Evolutionary conservation across 495 filamentous ascomycete species (phyloP), one percentile per base, ranked within the genome.

Genomic region (Penicillium pancosmium): DNA sequence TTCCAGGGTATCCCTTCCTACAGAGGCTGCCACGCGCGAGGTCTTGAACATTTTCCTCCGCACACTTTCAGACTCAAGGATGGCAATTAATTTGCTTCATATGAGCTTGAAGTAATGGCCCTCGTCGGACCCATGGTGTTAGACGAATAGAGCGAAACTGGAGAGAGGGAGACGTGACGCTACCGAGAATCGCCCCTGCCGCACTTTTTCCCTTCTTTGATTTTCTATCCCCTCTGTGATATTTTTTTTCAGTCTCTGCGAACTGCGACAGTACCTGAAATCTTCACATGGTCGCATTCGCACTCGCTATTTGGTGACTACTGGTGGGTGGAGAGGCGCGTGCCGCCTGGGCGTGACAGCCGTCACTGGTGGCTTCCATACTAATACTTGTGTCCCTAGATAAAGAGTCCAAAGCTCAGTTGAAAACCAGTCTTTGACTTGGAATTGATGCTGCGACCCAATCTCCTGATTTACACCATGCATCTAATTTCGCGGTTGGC

Each of bases 381-480:
- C 41, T 44, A 18, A 44, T 19, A 44, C 41, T 18, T 5, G 3
- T 7, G 13, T 19, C 6, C 4, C 7, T 18, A 16, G 16, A 44
- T 44, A 44, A 44, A 44, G 41, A 16, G 16, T 9, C 36, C 6
- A 40, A 5, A n/a, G 10, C 36, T 40, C 36, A 23, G 27, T 31
- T 31, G 8, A 31, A 31, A 31, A 6, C 36, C 36, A 38, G 11
- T 15, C 5, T 15, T 38, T 38, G 36, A 38, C 36, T 38, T 12
- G 36, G 10, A 13, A 38, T 13, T 3, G 4, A 12, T n/a, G 36
- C 36, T 38, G 2, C 15, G 36, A 38, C n/a, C 36, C 2, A 15
- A 38, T 38, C 11, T 38, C 36, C 11, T 38, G 36, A 38, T 25
- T 36, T 49, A 56, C 43, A 48, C 13, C 18, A 70, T 68, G 68